Percentiles rank a stretch among this genome's conserved stretches.
Evolutionary conservation across 1,139 yeast genomes (phyloP).

Genomic region (Geotrichum citri-aurantii): DNA sequence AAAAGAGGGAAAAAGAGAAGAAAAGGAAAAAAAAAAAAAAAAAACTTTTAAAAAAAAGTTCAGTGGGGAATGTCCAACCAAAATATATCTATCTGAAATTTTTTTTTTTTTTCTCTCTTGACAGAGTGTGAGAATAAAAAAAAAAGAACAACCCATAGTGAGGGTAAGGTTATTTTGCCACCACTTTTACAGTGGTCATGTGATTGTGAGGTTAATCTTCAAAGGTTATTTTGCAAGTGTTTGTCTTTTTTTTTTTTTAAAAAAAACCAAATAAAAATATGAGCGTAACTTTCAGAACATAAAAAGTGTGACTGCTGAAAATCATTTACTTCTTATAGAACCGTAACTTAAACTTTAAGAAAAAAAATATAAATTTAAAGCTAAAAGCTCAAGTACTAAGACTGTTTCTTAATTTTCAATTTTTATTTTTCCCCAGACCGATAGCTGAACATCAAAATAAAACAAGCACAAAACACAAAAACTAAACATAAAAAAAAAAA

Average conservation of each 20-base stretch:
- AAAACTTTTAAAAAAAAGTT: too few relatives aligned
- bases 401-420: too few relatives aligned
- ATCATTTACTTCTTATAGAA: neutral
- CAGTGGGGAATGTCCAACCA: neutral
- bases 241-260: neutral
- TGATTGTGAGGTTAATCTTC: neutral
- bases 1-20: neutral
- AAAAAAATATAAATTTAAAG: neutral
- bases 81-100: neutral
- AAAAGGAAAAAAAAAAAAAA: neutral
- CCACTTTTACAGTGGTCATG: neutral
- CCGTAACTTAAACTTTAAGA: neutral
- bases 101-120: neutral
- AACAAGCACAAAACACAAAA: neutral
- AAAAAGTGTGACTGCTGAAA: neutral
- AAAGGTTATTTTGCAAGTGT: neutral
- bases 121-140: neutral
- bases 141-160: too few relatives aligned
- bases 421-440: neutral
- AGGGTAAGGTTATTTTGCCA: too few relatives aligned
- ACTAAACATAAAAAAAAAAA: neutral
- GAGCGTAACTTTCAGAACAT: neutral
- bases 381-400: neutral
- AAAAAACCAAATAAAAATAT: neutral
- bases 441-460: neutral